Conservation (phyloP, 306 rosid genomes). For the Vigna angularis region DNA sequence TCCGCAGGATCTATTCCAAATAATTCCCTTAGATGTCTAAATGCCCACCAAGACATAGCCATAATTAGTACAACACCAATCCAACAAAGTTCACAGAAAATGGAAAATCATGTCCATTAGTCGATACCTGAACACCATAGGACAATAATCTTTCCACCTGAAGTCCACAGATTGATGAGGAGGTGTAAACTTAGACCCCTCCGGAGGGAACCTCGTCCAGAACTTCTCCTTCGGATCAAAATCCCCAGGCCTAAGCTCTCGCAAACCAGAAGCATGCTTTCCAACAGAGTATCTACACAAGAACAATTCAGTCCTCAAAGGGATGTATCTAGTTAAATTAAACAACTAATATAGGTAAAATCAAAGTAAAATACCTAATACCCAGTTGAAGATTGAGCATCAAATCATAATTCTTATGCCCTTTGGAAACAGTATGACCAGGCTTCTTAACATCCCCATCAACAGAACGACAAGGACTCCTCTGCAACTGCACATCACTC, state of each 20-base stretch:
- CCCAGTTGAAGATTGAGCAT: constrained; percentile 65
- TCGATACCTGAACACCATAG: constrained; percentile 61
- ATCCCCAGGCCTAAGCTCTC: constrained; percentile 54
- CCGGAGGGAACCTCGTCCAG: constrained; percentile 62
- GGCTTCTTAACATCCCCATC: constrained; percentile 57
- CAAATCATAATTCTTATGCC: constrained; percentile 61
- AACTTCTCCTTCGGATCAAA: constrained; percentile 64
- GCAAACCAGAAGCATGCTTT: constrained; percentile 51
- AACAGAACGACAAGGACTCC: constrained; percentile 43
- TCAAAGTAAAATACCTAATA: constrained; percentile 43
- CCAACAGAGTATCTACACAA: constrained; percentile 54
- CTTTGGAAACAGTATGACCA: constrained; percentile 50
- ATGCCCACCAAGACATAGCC: constrained; percentile 39
- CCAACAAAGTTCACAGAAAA: background rate
- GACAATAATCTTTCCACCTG: constrained; percentile 66
- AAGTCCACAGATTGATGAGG: constrained; percentile 61
- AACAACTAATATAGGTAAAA: constrained; percentile 22
- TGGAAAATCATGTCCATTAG: background rate
- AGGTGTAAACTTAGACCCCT: constrained; percentile 64
- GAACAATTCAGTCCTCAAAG: background rate
- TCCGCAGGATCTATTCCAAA: constrained; percentile 65
- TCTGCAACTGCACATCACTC: constrained; percentile 28
- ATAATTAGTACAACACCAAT: constrained; percentile 35
- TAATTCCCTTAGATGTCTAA: constrained; percentile 62
- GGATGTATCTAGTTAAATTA: background rate